These are phyloP conservation scores for Aspergillus texensis DNA, from an alignment of 2,329 filamentous ascomycete genomes.

Conservation along the genomic window DNA sequence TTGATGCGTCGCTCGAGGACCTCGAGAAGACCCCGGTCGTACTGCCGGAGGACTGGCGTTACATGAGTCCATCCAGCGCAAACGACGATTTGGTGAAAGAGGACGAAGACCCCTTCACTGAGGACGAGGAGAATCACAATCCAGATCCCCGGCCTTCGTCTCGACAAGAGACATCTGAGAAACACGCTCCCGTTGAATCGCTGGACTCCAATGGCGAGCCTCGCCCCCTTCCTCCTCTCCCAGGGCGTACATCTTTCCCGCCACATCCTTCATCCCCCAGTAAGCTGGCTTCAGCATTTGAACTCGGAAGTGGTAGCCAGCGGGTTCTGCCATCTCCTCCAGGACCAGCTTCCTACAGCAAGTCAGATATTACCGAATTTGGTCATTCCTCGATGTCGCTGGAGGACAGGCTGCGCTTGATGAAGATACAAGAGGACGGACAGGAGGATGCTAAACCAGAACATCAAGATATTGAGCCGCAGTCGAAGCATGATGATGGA, in stretches of 20 bases:
- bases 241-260: conserved; percentile 46
- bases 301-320: conserved; percentile 68
- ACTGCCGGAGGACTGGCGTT: conserved; percentile 94
- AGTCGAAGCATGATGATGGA: conserved; percentile 1
- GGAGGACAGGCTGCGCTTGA: conserved; percentile 81
- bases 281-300: conserved; percentile 70
- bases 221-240: conserved; percentile 83
- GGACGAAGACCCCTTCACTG: conserved; percentile 69
- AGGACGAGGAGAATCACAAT: conserved; percentile 66
- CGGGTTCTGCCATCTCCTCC: conserved; percentile 75
- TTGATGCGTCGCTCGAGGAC: conserved; percentile 92
- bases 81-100: conserved; percentile 56
- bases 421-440: conserved; percentile 78
- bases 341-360: conserved; percentile 66
- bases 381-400: conserved; percentile 76
- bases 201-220: conserved; percentile 77
- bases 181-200: conserved; percentile 69
- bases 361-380: conserved; percentile 77
- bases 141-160: conserved; percentile 58
- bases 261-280: conserved; percentile 60
- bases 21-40: conserved; percentile 97
- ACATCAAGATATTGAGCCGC: not conserved
- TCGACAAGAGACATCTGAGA: conserved; percentile 27
- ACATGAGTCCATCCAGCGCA: conserved; percentile 68
- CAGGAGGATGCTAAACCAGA: conserved; percentile 26